Evolutionary conservation across 2,329 filamentous ascomycete genomes (phyloP).

Genomic region (Domatiomyces globalis): DNA sequence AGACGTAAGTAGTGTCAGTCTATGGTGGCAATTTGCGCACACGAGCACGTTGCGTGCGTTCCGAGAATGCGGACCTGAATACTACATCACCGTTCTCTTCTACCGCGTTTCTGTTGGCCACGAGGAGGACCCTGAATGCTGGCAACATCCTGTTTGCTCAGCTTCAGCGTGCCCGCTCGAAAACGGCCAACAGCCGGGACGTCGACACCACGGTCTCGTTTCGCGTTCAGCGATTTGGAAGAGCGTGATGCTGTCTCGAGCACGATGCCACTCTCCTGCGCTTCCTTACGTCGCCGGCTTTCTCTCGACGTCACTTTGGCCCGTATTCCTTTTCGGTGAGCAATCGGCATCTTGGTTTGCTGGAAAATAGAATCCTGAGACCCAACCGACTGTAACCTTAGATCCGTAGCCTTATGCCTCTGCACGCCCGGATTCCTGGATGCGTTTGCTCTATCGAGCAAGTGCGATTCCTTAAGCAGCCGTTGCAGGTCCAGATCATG

Average conservation of each 20-base stretch:
- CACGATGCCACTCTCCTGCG: conserved; percentile 79
- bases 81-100: not conserved
- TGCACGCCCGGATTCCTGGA: conserved; percentile 52
- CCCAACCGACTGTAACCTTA: conserved; percentile 69
- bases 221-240: conserved; percentile 24
- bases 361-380: conserved; percentile 59
- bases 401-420: conserved; percentile 66
- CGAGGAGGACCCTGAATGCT: conserved; percentile 45
- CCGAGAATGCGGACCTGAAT: not conserved
- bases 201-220: conserved; percentile 52
- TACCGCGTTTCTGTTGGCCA: not conserved
- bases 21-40: not conserved
- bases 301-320: conserved; percentile 53
- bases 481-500: conserved; percentile 88
- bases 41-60: not conserved
- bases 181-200: conserved; percentile 69
- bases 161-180: conserved; percentile 59
- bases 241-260: conserved; percentile 45
- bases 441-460: conserved; percentile 50
- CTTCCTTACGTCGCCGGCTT: conserved; percentile 58
- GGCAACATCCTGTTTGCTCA: conserved; percentile 64
- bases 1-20: not conserved
- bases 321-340: conserved; percentile 70
- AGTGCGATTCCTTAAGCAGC: conserved; percentile 79
- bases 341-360: conserved; percentile 81